These are phyloP conservation scores for Orbilia brochopaga DNA, from an alignment of 2,329 filamentous ascomycete species.

Conservation along the genomic window DNA sequence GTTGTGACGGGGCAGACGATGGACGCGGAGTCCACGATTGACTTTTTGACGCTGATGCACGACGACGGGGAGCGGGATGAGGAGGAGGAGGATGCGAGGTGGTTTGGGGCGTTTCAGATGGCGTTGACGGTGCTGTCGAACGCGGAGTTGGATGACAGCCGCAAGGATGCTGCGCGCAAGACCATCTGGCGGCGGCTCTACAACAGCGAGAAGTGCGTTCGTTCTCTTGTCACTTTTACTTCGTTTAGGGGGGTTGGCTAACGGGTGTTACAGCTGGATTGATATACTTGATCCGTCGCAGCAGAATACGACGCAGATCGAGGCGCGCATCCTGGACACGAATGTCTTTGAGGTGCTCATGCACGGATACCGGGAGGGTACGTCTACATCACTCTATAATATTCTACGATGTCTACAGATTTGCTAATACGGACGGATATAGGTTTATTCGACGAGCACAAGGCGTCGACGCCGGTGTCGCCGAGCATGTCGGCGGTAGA, in stretches of 20 bases:
- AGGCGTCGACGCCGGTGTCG: constrained; percentile 28
- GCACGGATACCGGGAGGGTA: constrained; percentile 70
- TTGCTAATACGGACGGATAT: background rate
- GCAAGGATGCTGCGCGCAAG: constrained; percentile 64
- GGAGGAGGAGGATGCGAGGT: constrained; percentile 17
- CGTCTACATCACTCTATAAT: constrained; percentile 56
- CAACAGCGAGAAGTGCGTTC: constrained; percentile 70
- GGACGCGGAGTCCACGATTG: constrained; percentile 69
- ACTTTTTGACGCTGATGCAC: constrained; percentile 79
- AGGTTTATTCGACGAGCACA: constrained; percentile 48
- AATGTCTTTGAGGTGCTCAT: constrained; percentile 72
- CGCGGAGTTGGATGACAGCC: constrained; percentile 65
- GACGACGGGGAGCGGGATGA: constrained; percentile 57
- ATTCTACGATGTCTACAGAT: background rate
- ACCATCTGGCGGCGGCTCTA: constrained; percentile 89
- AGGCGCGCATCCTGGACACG: constrained; percentile 69
- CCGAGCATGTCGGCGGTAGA: constrained; percentile 18
- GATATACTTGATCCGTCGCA: constrained; percentile 77
- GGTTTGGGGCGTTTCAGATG: constrained; percentile 72
- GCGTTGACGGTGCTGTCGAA: constrained; percentile 70
- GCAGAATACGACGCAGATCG: constrained; percentile 73
- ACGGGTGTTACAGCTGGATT: constrained; percentile 65
- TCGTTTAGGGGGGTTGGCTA: constrained; percentile 6
- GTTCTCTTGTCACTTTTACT: background rate
- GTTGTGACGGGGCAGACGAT: constrained; percentile 76